Conservation (phyloP, 768 basidiomycete species). For the Leccinum truebloodii region DNA sequence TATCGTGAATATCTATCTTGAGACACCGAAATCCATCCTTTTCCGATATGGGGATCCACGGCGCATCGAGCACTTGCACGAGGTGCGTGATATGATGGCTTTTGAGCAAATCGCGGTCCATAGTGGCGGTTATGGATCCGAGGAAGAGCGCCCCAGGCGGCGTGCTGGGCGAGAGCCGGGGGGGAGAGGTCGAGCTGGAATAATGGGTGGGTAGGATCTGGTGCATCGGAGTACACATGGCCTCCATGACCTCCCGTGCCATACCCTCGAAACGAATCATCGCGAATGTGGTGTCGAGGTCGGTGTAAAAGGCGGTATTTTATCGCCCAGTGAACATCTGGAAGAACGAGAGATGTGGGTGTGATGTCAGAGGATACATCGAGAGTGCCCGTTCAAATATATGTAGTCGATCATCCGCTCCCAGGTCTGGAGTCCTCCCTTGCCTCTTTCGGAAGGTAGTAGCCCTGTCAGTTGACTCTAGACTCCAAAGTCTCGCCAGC, state of each 20-base stretch:
- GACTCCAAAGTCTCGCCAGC: slow-evolving; percentile 9
- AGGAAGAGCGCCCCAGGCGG: slow-evolving; percentile 61
- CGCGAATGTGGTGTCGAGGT: background rate
- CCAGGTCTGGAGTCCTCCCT: slow-evolving; percentile 15
- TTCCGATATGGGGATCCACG: slow-evolving; percentile 55
- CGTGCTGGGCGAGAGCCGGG: slow-evolving; percentile 11
- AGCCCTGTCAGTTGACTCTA: slow-evolving; percentile 22
- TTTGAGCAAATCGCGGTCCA: slow-evolving; percentile 54
- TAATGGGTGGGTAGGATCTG: slow-evolving; percentile 53
- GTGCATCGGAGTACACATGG: slow-evolving; percentile 88
- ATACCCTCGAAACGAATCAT: slow-evolving; percentile 83
- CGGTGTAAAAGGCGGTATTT: slow-evolving; percentile 4
- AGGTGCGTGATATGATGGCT: slow-evolving; percentile 54
- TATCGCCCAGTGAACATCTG: slow-evolving; percentile 9
- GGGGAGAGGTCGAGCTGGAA: slow-evolving; percentile 18
- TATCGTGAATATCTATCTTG: slow-evolving; percentile 69
- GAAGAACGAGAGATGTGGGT: slow-evolving; percentile 1
- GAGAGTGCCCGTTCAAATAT: slow-evolving; percentile 24
- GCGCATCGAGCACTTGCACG: slow-evolving; percentile 66
- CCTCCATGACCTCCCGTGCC: slow-evolving; percentile 74
- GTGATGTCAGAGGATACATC: slow-evolving; percentile 17
- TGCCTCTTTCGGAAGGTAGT: slow-evolving; percentile 27
- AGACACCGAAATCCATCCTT: slow-evolving; percentile 54
- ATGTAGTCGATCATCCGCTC: slow-evolving; percentile 24
- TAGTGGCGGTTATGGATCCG: slow-evolving; percentile 62